phyloP scores from a whole-genome alignment of 2,329 filamentous ascomycete species.

The Conoideocrella luteorostrata region DNA sequence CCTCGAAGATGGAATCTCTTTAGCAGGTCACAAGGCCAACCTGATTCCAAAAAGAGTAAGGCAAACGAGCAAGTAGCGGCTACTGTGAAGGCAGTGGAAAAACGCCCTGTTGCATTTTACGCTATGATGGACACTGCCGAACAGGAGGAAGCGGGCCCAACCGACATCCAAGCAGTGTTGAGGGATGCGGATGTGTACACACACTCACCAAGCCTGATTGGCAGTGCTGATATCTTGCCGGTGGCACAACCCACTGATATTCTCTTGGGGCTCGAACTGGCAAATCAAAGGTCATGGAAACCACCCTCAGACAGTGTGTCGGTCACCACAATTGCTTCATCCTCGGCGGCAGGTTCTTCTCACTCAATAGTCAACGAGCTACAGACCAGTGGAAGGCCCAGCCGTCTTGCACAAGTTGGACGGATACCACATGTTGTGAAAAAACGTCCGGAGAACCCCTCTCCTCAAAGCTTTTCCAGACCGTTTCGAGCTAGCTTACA shows the following conservation, averaged over 20 bases:
- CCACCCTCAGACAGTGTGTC: conserved; percentile 1
- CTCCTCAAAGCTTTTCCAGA: conserved; percentile 76
- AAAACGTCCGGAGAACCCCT: conserved; percentile 57
- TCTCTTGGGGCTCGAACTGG: not conserved
- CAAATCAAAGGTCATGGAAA: not conserved
- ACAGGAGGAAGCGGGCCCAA: conserved; percentile 39
- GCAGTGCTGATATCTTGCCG: not conserved
- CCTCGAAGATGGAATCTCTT: conserved; percentile 61
- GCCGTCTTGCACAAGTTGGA: conserved; percentile 72
- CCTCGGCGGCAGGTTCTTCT: not conserved
- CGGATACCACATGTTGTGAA: conserved; percentile 79
- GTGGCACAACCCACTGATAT: not conserved
- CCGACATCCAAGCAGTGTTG: conserved; percentile 38
- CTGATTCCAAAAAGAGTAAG: conserved; percentile 31
- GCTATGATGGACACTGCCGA: conserved; percentile 56
- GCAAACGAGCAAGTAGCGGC: conserved; percentile 36
- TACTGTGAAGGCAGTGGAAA: conserved; percentile 41
- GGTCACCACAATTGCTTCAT: conserved; percentile 1
- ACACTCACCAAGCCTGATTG: conserved; percentile 13
- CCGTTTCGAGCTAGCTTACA: conserved; percentile 60
- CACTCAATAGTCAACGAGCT: no score
- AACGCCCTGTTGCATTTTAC: conserved; percentile 53
- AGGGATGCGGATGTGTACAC: conserved; percentile 40
- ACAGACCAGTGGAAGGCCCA: conserved; percentile 28
- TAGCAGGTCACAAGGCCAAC: conserved; percentile 44